Conservation (phyloP, 192 early-diverging fungal species). For the Entomortierella parvispora region DNA sequence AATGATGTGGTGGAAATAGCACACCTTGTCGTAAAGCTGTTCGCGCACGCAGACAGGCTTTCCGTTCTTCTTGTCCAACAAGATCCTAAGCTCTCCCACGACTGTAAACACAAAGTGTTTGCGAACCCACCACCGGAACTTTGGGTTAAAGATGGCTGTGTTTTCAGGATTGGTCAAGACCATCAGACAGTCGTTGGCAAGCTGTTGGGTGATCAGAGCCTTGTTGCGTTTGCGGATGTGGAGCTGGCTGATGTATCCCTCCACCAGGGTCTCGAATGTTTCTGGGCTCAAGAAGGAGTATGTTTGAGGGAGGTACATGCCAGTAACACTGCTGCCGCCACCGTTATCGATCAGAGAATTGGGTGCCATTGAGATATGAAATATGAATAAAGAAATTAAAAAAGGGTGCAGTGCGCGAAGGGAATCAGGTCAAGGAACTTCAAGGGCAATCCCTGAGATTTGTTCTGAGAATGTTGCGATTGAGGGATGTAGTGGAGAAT, state of each 20-base stretch:
- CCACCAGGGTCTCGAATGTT: slow-evolving; percentile 28
- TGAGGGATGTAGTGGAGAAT: not conserved
- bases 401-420: not conserved
- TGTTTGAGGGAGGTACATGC: slow-evolving; percentile 41
- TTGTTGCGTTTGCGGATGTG: slow-evolving; percentile 37
- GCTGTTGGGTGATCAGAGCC: slow-evolving; percentile 27
- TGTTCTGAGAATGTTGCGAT: too few species aligned
- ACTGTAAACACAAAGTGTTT: slow-evolving; percentile 31
- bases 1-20: slow-evolving; percentile 29
- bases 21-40: slow-evolving; percentile 30
- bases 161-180: slow-evolving; percentile 28
- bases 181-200: slow-evolving; percentile 32
- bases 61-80: slow-evolving; percentile 31
- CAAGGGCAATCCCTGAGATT: too few species aligned
- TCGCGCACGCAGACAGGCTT: slow-evolving; percentile 25
- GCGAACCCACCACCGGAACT: slow-evolving; percentile 30
- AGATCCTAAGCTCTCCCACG: slow-evolving; percentile 19
- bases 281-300: slow-evolving; percentile 46
- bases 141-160: slow-evolving; percentile 28
- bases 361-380: not conserved
- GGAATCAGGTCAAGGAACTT: not conserved
- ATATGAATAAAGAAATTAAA: not conserved
- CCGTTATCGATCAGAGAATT: not conserved
- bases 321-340: slow-evolving; percentile 3
- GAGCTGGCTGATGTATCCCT: slow-evolving; percentile 21